A percentile compares a stretch with the other conserved stretches of the same genome.
Evolutionary conservation across 2,329 filamentous ascomycete genomes (phyloP).

Genomic region (Graphilbum ipis-grandicollis): DNA sequence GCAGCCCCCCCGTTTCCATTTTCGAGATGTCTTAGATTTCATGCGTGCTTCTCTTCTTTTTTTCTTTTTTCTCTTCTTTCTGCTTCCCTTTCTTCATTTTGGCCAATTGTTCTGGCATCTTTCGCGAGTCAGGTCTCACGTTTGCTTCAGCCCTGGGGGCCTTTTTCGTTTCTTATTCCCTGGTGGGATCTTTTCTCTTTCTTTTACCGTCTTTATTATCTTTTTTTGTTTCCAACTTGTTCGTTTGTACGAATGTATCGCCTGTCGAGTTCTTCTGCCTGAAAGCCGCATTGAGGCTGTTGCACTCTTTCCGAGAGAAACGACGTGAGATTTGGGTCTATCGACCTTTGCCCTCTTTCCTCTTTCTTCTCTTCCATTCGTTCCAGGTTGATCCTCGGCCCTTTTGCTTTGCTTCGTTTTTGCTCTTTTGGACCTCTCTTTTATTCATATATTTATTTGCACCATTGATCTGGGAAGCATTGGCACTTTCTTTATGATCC

Average conservation of each 20-base stretch:
- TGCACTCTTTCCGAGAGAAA: no score
- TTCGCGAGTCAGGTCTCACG: no score
- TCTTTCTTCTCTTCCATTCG: conserved; percentile 20
- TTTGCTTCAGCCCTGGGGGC: no score
- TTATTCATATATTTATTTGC: conserved; percentile 9
- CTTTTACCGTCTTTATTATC: no score
- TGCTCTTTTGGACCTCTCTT: conserved; percentile 12
- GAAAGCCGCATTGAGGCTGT: neutral
- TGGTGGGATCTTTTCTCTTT: no score
- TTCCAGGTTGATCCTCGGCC: conserved; percentile 44
- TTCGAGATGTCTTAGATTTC: no score
- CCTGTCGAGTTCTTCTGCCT: neutral
- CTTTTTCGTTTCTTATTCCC: conserved; percentile 1
- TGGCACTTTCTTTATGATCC: no score
- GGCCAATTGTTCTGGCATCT: neutral
- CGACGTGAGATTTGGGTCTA: no score
- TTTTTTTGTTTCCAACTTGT: conserved; percentile 16
- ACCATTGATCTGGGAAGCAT: conserved; percentile 3
- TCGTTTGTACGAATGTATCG: conserved; percentile 11
- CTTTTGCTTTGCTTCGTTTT: conserved; percentile 17
- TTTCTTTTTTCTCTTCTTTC: neutral
- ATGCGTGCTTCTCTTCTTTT: neutral
- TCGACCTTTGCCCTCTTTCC: neutral
- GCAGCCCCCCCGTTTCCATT: no score
- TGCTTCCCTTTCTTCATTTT: neutral